Percentiles rank a stretch among this genome's conserved stretches.
phyloP scores from a whole-genome alignment of 306 rosid species.

The Vicia sativa region DNA sequence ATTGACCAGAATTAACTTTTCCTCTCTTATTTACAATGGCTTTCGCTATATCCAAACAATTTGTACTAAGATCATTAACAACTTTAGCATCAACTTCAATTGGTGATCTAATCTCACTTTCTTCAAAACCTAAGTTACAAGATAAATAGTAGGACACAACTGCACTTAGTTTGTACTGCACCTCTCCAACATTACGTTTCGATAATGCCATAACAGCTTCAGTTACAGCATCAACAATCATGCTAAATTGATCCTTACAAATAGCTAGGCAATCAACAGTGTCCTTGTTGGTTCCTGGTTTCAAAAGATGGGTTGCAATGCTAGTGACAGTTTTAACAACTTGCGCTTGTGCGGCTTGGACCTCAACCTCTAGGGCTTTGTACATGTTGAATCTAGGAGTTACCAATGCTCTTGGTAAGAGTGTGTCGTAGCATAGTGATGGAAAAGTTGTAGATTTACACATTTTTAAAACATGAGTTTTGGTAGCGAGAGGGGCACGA shows the following conservation, averaged over 20 bases:
- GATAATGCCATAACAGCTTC: rapidly evolving
- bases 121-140: background rate
- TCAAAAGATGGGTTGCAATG: background rate
- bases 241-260: background rate
- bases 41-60: constrained; percentile 23
- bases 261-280: rapidly evolving
- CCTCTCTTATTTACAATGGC: constrained; percentile 8
- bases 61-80: background rate
- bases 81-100: background rate
- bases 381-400: background rate
- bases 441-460: constrained; percentile 12
- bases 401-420: background rate
- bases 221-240: background rate
- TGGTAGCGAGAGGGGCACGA: background rate
- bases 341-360: background rate
- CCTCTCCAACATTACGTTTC: background rate
- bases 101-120: background rate
- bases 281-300: rapidly evolving
- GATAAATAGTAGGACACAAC: background rate
- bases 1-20: too few relatives aligned
- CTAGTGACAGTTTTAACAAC: background rate
- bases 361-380: constrained; percentile 4
- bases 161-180: background rate
- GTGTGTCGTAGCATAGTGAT: background rate
- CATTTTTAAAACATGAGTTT: background rate